Base-by-base conservation (phyloP, 2,329 filamentous ascomycete genomes). In the Albifimbria verrucaria region DNA sequence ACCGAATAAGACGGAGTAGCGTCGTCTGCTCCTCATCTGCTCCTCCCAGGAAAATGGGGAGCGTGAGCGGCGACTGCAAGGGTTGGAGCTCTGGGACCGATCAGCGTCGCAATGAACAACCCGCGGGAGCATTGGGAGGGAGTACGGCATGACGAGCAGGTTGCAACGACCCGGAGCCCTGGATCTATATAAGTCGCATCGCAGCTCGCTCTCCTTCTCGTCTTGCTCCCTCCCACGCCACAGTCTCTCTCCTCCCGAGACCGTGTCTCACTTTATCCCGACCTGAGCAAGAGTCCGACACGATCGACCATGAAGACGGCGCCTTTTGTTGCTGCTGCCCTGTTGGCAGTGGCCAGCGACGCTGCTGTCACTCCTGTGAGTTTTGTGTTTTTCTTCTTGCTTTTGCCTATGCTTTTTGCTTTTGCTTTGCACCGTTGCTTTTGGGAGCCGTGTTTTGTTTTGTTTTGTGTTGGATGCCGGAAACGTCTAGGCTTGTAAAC, bases 241-340 rank as follows among this genome's bases (percentile, higher is more conserved):
- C 32, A 12, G 11, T 39, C 32, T 39, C 18, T 15, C 32, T 32
- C 32, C 18, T n/a, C 32, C 32, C 32, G 32, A 39, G 32, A 39
- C 32, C 18, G 32, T 39, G 32, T 39, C 32, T 39, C 32, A 26
- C 48, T 52, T 48, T 52, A 44, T 47, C 48, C 56, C 47, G 18
- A n/a, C 32, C 15, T 4, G 32, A 39, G 12, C 4, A 39, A 39
- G 32, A 12, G 32, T 39, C 12, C 18, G 32, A 39, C 18, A 26
- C 42, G 25, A 52, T 43, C 24, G 56, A 62, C 32, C 55, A 73
- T 73, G 70, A 72, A 69, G 68, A 60, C 64, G 45, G 53, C 62
- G 39, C 61, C 63, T 36, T 48, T 72, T 39, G 57, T 68, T 26
- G 65, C 64, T 48, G 64, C 66, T 44, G 58, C 68, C 25, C 54